Evolutionary conservation across 129 eudicot species (phyloP).

Genomic region (Pulicaria dysenterica): DNA sequence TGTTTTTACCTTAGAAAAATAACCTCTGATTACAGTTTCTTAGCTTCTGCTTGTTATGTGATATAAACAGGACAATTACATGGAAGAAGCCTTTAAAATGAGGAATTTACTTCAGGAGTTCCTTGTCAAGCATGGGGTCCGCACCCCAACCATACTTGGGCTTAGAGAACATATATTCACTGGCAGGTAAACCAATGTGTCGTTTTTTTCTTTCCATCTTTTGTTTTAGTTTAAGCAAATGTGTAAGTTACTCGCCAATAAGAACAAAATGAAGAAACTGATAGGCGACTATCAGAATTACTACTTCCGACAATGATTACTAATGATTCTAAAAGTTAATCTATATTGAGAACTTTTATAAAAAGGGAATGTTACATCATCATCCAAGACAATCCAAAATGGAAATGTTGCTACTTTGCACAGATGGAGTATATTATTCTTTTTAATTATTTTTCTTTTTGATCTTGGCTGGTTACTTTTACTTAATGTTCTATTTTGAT

Average conservation of each 20-base stretch:
- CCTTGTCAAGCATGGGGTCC: constrained; percentile 70
- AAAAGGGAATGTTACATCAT: background rate
- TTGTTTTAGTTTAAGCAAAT: background rate
- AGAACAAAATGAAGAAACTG: background rate
- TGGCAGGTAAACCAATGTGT: constrained; percentile 60
- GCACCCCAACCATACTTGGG: constrained; percentile 85
- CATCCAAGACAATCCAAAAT: background rate
- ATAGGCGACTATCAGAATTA: background rate
- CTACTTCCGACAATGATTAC: background rate
- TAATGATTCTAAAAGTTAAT: background rate
- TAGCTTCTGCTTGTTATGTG: constrained; percentile 18
- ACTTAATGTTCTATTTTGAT: background rate
- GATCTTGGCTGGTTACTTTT: background rate
- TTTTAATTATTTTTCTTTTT: background rate
- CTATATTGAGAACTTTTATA: background rate
- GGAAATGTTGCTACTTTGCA: background rate
- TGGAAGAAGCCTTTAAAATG: constrained; percentile 96
- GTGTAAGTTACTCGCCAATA: background rate
- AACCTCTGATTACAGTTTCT: background rate
- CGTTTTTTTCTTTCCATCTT: background rate
- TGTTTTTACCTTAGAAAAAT: background rate
- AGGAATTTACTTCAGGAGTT: constrained; percentile 90
- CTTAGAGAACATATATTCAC: constrained; percentile 95
- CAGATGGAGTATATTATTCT: no score
- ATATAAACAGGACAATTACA: constrained; percentile 73